Base-by-base conservation (phyloP, 2,329 filamentous ascomycete genomes). In the Taxawa tesnikishii region DNA sequence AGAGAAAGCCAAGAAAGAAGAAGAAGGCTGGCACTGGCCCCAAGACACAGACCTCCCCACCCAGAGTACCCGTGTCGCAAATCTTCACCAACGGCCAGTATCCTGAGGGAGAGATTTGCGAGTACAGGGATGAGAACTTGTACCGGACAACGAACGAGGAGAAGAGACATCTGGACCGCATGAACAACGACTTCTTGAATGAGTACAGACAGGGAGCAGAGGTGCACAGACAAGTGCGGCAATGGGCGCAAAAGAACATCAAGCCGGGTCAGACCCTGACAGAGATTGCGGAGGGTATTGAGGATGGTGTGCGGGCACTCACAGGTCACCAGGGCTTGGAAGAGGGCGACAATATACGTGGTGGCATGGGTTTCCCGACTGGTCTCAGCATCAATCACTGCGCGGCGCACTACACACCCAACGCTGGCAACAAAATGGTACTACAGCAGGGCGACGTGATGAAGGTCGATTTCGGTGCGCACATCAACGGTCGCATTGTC, bases 391-490 rank as follows among this genome's bases (percentile, higher is more conserved):
- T 73, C 33, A 71, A 73, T 40, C 59, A 72, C 40, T 54, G 59
- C 26, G 67, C 61, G 10, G 69, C 69, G 5, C 69, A 73, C 48
- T 73, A 59, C 44, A 71, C 67, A 2, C 69, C 69, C 5, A 73
- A 71, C 42, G 62, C 68, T 1, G 66, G 68, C 2, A 59, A 68
- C 48, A 78, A 75, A 55, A 83, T 84, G 53, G 70, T 79, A 46
- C 58, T 85, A 19, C 62, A 90, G 37, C 64, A 80, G 49, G 69
- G 73, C 39, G 82, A 92, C 50, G 81, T 92, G 21, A 70, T 88
- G 68, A 87, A 83, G 56, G 75, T 87, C 6, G 81, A 88, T 48
- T 82, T 85, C 47, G 81, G 82, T 29, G 81, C 87, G 17, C 82
- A 88, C 51, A 69, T 87, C 47, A 82, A 80, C 48, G 82, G 82